Evolutionary conservation across 1,139 yeast genomes (phyloP).

Genomic region (Komagataea norvegica): DNA sequence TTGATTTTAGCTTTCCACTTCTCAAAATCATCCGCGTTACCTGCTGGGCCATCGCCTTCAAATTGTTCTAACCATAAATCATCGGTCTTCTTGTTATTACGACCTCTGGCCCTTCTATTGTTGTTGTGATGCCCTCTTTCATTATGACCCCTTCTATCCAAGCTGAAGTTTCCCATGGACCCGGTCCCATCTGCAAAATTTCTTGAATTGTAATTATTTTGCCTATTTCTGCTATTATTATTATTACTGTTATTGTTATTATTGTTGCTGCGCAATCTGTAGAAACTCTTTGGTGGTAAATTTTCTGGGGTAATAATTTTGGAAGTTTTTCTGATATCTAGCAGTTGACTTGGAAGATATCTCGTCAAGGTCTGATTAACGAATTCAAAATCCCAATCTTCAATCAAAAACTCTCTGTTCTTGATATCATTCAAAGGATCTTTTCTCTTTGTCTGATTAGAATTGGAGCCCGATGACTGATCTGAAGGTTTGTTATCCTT

Average conservation of each 20-base stretch:
- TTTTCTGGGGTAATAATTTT: conserved; percentile 16
- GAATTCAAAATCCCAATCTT: conserved; percentile 20
- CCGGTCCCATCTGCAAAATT: conserved; percentile 24
- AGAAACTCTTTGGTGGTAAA: conserved; percentile 23
- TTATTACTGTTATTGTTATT: conserved; percentile 11
- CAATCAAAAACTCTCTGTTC: conserved; percentile 15
- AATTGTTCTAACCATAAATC: conserved; percentile 47
- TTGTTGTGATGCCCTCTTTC: conserved; percentile 18
- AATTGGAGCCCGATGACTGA: background rate
- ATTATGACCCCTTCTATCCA: conserved; percentile 14
- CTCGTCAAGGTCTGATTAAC: conserved; percentile 12
- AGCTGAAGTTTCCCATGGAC: conserved; percentile 26
- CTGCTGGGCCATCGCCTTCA: conserved; percentile 34
- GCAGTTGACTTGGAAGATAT: conserved; percentile 21
- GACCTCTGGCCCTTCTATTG: conserved; percentile 18
- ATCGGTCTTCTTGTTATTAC: conserved; percentile 23
- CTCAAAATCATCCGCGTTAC: conserved; percentile 68
- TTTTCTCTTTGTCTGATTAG: conserved; percentile 8
- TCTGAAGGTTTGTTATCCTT: conserved; percentile 1
- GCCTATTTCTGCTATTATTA: conserved; percentile 12
- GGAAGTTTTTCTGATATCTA: conserved; percentile 13
- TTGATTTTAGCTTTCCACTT: conserved; percentile 63
- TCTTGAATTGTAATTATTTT: conserved; percentile 15
- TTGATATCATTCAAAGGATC: conserved; percentile 11
- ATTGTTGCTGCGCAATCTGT: conserved; percentile 17